A percentile compares a stretch with the other conserved stretches of the same genome.
Conservation (phyloP, 2,329 filamentous ascomycete genomes). For the Fusarium decemcellulare region DNA sequence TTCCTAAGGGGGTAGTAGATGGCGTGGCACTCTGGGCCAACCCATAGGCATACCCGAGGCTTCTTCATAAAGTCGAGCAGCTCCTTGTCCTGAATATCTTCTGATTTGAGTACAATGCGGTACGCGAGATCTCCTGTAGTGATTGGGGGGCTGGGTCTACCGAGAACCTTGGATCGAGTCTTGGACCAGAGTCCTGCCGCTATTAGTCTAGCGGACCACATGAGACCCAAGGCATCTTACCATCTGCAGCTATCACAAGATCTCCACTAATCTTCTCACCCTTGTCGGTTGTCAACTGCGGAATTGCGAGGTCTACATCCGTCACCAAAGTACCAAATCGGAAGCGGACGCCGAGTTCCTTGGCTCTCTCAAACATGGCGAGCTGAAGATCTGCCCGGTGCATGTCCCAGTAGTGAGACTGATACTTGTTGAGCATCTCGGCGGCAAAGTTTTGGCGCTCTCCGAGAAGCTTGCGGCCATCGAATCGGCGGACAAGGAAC, state of each 20-base stretch:
- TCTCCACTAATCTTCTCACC: slow-evolving; percentile 1
- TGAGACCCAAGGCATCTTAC: background rate
- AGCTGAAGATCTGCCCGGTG: slow-evolving; percentile 24
- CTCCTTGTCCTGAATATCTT: slow-evolving; percentile 12
- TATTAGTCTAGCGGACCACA: background rate
- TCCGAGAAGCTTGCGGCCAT: slow-evolving; percentile 14
- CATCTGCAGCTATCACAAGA: slow-evolving; percentile 10
- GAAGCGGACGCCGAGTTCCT: slow-evolving; percentile 5
- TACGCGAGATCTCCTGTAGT: slow-evolving; percentile 14
- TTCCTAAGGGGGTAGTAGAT: slow-evolving; percentile 11
- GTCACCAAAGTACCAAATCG: slow-evolving; percentile 2
- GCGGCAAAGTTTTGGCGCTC: slow-evolving; percentile 9
- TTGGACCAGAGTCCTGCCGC: slow-evolving; percentile 12
- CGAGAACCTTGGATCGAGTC: slow-evolving; percentile 6
- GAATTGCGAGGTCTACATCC: slow-evolving; percentile 3
- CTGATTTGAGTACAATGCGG: slow-evolving; percentile 10
- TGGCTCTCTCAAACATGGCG: slow-evolving; percentile 11
- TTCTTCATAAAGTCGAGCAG: slow-evolving; percentile 13
- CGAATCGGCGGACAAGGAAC: slow-evolving; percentile 16
- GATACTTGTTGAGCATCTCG: slow-evolving; percentile 17
- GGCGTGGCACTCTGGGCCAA: slow-evolving; percentile 10
- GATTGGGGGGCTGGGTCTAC: slow-evolving; percentile 1
- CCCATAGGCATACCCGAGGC: slow-evolving; percentile 8
- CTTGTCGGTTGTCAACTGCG: slow-evolving; percentile 1
- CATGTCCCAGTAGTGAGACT: slow-evolving; percentile 16